Evolutionary conservation across 495 filamentous ascomycete species (phyloP).

Genomic region (Neurospora tetraspora): DNA sequence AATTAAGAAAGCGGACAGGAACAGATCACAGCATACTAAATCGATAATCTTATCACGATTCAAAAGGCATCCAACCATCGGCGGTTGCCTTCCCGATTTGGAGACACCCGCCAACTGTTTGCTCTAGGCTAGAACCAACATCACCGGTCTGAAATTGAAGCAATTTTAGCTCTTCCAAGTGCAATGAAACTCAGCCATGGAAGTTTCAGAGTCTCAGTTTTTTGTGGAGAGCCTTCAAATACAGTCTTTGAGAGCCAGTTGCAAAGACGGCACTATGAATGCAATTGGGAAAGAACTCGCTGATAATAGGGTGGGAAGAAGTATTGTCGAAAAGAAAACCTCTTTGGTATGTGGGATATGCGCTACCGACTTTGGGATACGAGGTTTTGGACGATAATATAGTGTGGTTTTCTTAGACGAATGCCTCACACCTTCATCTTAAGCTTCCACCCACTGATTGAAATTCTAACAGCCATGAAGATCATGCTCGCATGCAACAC

Average conservation of each 20-base stretch:
- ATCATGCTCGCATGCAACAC: constrained; percentile 7
- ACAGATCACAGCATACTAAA: not conserved
- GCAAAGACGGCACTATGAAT: not conserved
- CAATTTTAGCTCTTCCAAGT: not conserved
- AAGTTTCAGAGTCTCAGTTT: too few species aligned
- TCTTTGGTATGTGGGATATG: not conserved
- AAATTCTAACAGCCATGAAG: not conserved
- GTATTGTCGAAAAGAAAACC: not conserved
- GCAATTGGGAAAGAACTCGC: not conserved
- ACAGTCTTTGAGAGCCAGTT: not conserved
- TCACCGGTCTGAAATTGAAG: not conserved
- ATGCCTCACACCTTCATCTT: not conserved
- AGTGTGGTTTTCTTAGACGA: not conserved
- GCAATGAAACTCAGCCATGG: not conserved
- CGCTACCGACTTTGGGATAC: not conserved
- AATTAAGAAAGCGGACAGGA: not conserved
- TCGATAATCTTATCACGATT: not conserved
- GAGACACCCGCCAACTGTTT: not conserved
- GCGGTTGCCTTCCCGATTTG: not conserved
- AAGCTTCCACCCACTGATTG: not conserved
- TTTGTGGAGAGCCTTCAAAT: not conserved
- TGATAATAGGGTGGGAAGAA: not conserved
- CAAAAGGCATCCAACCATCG: not conserved
- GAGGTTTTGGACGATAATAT: not conserved
- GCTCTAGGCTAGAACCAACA: not conserved